Conservation (phyloP, 768 basidiomycete species). For the Russula ochroleuca region DNA sequence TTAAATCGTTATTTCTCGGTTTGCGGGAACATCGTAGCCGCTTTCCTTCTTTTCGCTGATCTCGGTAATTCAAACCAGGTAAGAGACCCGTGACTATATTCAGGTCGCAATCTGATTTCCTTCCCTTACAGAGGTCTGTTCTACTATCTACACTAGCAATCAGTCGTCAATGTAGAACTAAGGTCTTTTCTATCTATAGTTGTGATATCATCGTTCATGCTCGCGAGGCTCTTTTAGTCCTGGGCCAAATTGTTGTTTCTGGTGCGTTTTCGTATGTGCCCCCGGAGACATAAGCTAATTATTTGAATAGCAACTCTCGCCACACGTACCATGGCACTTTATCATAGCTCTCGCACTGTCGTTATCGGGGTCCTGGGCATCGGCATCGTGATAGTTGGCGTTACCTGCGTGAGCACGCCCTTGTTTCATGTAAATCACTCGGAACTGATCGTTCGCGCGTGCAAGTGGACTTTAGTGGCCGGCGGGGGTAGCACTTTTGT, state of each 20-base stretch:
- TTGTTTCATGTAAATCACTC: neutral
- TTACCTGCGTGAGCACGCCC: conserved; percentile 38
- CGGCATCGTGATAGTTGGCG: conserved; percentile 33
- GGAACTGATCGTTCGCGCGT: neutral
- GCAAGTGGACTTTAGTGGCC: conserved; percentile 42
- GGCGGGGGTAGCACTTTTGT: conserved; percentile 33
- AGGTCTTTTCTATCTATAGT: conserved; percentile 30
- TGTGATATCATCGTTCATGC: conserved; percentile 40
- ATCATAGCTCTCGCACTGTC: conserved; percentile 40
- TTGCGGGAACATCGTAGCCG: conserved; percentile 34
- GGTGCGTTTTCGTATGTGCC: conserved; percentile 34
- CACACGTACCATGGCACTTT: conserved; percentile 50
- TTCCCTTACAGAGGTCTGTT: conserved; percentile 26
- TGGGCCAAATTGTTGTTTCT: conserved; percentile 45
- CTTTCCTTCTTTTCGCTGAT: conserved; percentile 26
- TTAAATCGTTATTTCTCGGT: conserved; percentile 48
- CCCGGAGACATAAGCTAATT: neutral
- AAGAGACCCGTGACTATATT: neutral
- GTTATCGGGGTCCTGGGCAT: conserved; percentile 37
- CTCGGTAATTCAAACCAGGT: conserved; percentile 24
- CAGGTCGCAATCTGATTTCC: neutral
- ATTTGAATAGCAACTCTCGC: conserved; percentile 39
- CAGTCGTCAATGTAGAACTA: neutral
- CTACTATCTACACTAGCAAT: neutral
- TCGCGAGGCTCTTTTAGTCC: conserved; percentile 42